A percentile compares a stretch with the other conserved stretches of the same genome.
These are phyloP conservation scores for Emericellopsis cladophorae DNA, from an alignment of 2,329 filamentous ascomycete genomes.

Conservation along the genomic window DNA sequence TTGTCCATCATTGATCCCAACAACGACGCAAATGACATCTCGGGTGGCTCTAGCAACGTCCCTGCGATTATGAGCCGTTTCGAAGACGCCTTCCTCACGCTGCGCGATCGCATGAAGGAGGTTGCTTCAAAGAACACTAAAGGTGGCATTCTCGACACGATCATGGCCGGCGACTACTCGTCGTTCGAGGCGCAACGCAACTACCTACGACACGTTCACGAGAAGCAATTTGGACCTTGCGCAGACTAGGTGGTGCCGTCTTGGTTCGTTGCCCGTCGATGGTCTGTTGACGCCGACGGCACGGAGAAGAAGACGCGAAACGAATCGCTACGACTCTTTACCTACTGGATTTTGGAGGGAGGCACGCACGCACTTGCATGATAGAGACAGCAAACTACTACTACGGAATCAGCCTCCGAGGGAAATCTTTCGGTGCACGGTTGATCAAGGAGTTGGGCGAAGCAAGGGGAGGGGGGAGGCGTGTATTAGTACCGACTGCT, in stretches of 20 bases:
- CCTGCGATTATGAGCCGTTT: slow-evolving; percentile 57
- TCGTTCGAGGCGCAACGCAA: slow-evolving; percentile 58
- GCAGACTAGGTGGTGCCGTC: slow-evolving; percentile 10
- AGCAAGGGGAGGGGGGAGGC: neutral
- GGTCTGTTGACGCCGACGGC: neutral
- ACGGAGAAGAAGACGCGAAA: no score
- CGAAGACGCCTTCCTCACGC: slow-evolving; percentile 32
- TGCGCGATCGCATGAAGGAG: slow-evolving; percentile 12
- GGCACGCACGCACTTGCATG: no score
- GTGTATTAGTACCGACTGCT: no score
- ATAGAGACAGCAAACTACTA: no score
- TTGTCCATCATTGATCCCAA: slow-evolving; percentile 91
- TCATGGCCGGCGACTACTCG: slow-evolving; percentile 70
- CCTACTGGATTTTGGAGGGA: no score
- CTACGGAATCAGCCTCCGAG: no score
- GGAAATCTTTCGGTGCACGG: no score
- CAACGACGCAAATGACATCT: slow-evolving; percentile 72
- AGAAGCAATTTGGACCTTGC: slow-evolving; percentile 21
- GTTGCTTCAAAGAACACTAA: slow-evolving; percentile 21
- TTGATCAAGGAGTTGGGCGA: no score
- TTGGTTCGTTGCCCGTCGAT: slow-evolving; percentile 1
- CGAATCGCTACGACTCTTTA: no score
- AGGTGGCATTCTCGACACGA: slow-evolving; percentile 47
- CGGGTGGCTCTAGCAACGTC: slow-evolving; percentile 69
- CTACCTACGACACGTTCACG: slow-evolving; percentile 42